phyloP scores from a whole-genome alignment of 257 asterid species.

The Echium plantagineum region DNA sequence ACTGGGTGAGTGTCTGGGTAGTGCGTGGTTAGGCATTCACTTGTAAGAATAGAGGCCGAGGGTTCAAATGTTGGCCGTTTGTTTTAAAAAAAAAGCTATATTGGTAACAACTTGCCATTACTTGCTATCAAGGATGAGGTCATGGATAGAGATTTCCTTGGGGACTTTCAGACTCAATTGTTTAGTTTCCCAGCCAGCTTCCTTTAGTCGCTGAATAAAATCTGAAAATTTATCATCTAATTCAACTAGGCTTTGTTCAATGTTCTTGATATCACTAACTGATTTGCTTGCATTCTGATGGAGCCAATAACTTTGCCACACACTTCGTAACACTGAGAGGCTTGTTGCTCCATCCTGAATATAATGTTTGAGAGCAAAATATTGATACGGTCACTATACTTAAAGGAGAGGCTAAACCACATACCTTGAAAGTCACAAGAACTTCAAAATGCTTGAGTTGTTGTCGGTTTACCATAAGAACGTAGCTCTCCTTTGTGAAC shows the following conservation, averaged over 20 bases:
- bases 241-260: slow-evolving; percentile 49
- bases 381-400: background rate
- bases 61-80: no score
- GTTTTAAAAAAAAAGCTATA: no score
- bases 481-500: slow-evolving; percentile 52
- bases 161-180: slow-evolving; percentile 65
- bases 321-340: slow-evolving; percentile 61
- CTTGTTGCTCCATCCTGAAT: slow-evolving; percentile 83
- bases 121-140: slow-evolving; percentile 9
- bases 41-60: no score
- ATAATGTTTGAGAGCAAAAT: slow-evolving; percentile 8
- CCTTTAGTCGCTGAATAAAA: slow-evolving; percentile 40
- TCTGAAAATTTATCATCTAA: slow-evolving; percentile 45
- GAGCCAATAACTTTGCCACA: slow-evolving; percentile 92
- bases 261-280: slow-evolving; percentile 26
- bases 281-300: slow-evolving; percentile 46
- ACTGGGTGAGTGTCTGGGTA: no score
- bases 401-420: slow-evolving; percentile 5
- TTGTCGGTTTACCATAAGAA: slow-evolving; percentile 48
- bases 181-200: slow-evolving; percentile 60
- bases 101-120: background rate
- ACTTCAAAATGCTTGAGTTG: slow-evolving; percentile 38
- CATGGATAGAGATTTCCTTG: slow-evolving; percentile 44
- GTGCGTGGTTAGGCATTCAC: no score
- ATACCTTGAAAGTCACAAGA: slow-evolving; percentile 76